These are phyloP conservation scores for Talaromyces sp. DNA, from an alignment of 2,329 filamentous ascomycete genomes.

Conservation along the genomic window DNA sequence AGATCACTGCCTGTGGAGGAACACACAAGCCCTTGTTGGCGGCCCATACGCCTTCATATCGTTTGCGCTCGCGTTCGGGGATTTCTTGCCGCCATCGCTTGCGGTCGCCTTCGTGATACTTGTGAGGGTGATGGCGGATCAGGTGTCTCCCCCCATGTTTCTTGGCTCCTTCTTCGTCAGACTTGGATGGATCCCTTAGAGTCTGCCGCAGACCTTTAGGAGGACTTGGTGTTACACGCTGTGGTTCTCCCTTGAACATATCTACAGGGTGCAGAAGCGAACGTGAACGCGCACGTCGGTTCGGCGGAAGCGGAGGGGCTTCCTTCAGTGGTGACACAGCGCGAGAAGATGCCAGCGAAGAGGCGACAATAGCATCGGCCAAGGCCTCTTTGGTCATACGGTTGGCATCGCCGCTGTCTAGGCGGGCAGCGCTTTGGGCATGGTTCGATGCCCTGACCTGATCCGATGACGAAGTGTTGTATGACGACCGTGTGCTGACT, in stretches of 20 bases:
- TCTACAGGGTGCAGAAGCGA: slow-evolving; percentile 32
- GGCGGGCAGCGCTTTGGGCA: slow-evolving; percentile 20
- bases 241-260: slow-evolving; percentile 23
- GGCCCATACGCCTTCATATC: slow-evolving; percentile 49
- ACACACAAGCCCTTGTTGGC: slow-evolving; percentile 43
- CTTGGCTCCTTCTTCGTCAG: slow-evolving; percentile 28
- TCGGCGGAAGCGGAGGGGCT: slow-evolving; percentile 35
- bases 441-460: slow-evolving; percentile 21
- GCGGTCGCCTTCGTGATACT: slow-evolving; percentile 45
- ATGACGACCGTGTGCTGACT: slow-evolving; percentile 9
- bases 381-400: slow-evolving; percentile 34
- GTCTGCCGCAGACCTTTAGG: slow-evolving; percentile 38
- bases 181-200: slow-evolving; percentile 35
- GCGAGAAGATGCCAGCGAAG: slow-evolving; percentile 40
- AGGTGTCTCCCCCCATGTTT: slow-evolving; percentile 27
- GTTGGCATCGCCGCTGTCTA: slow-evolving; percentile 19
- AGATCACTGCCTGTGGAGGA: slow-evolving; percentile 14
- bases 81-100: slow-evolving; percentile 42
- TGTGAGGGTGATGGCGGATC: slow-evolving; percentile 43
- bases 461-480: slow-evolving; percentile 22
- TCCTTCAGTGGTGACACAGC: slow-evolving; percentile 34
- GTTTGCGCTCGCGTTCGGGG: slow-evolving; percentile 42
- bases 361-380: slow-evolving; percentile 45
- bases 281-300: slow-evolving; percentile 31
- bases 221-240: slow-evolving; percentile 31